Base-by-base conservation (phyloP, 2,329 filamentous ascomycete genomes). In the Cucurbitaria berberidis region DNA sequence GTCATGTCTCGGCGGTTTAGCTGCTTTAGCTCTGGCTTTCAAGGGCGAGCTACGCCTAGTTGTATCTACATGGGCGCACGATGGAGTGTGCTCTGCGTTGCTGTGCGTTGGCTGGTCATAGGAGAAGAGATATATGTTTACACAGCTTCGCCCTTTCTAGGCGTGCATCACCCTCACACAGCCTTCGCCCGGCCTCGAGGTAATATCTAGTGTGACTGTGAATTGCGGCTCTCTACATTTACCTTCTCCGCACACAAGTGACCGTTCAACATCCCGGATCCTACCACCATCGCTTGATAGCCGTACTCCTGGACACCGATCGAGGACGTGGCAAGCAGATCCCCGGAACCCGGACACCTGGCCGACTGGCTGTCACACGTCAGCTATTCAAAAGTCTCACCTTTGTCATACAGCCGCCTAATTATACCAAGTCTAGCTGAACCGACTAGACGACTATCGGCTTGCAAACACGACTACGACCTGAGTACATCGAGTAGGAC, bases 21-120 rank as follows among this genome's bases (percentile, higher is more conserved):
- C 54, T 52, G n/a, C 48, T 52, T 54, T 57, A 3, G 57, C 26
- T 38, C 38, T 49, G 57, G 44, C 24, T 41, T 45, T 50, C 15
- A 9, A 45, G 42, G 44, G 40, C 48, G 27, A 55, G 54, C 45
- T 56, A 32, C 30, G 30, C 34, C 32, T 45, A 44, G 45, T 22
- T 43, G 26, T 26, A 16, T 18, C 15, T 40, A 46, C 29, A 51
- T 60, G 59, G 49, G 32, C 56, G 43, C 57, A 53, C 29, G 47
- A 48, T 53, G 53, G 59, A 57, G 45, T 55, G 59, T 62, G 59
- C 59, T 42, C 39, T 53, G 48, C 51, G 50, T 34, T 46, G 30
- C 43, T 55, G 44, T 55, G 53, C 22, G 29, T 48, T 51, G 30
- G 45, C 47, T 26, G 24, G 24, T 45, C 26, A 48, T 36, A 36